Conservation (phyloP, 2,329 filamentous ascomycete genomes). For the Furcasterigmium sp. region DNA sequence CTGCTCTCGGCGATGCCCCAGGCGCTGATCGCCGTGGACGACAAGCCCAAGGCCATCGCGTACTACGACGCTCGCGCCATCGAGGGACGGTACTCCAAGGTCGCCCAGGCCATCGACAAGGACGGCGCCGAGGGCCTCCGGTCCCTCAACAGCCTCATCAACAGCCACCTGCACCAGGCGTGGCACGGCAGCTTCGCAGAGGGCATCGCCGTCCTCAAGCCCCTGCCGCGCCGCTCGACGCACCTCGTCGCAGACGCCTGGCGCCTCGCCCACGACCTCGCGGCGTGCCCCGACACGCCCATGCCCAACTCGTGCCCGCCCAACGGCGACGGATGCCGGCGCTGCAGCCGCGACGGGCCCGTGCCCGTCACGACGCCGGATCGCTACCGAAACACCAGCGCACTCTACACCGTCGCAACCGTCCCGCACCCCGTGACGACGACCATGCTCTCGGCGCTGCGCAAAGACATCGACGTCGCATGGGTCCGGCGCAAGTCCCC, state of each 20-base stretch:
- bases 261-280: slow-evolving; percentile 69
- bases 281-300: slow-evolving; percentile 68
- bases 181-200: slow-evolving; percentile 76
- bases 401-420: slow-evolving; percentile 74
- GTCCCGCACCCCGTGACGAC: slow-evolving; percentile 91
- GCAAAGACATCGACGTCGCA: slow-evolving; percentile 53
- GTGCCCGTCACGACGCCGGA: slow-evolving; percentile 63
- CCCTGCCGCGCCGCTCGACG: slow-evolving; percentile 69
- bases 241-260: slow-evolving; percentile 65
- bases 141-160: slow-evolving; percentile 70
- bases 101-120: slow-evolving; percentile 57
- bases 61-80: slow-evolving; percentile 67
- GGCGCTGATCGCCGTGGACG: slow-evolving; percentile 61
- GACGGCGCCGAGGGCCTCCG: slow-evolving; percentile 56
- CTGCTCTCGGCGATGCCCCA: slow-evolving; percentile 58
- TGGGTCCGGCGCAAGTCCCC: slow-evolving; percentile 63
- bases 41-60: slow-evolving; percentile 62
- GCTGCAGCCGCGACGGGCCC: slow-evolving; percentile 61
- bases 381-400: slow-evolving; percentile 66
- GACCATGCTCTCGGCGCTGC: slow-evolving; percentile 59
- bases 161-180: slow-evolving; percentile 75
- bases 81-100: slow-evolving; percentile 58
- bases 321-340: slow-evolving; percentile 67
- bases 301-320: slow-evolving; percentile 78
- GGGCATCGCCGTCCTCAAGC: slow-evolving; percentile 79